Conservation (phyloP, 2,329 filamentous ascomycete genomes). For the Dactylellina drechsleri region DNA sequence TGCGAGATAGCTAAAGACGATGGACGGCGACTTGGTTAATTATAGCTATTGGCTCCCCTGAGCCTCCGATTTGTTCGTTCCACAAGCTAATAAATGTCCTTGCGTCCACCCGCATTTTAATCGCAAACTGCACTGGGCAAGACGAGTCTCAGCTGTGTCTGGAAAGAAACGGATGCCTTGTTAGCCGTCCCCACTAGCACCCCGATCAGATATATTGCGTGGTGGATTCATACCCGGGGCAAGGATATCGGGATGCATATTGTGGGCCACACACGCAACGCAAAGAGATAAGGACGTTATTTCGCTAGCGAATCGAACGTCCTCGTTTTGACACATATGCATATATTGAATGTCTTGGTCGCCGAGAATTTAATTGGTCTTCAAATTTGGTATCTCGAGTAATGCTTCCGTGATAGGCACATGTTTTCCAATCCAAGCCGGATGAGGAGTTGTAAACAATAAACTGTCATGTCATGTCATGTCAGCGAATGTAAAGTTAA, state of each 20-base stretch:
- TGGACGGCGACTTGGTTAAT: slow-evolving; percentile 54
- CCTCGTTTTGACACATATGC: not conserved
- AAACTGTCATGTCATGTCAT: no score
- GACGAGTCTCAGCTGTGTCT: not conserved
- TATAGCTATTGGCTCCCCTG: slow-evolving; percentile 28
- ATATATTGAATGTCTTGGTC: slow-evolving; percentile 10
- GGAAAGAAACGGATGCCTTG: slow-evolving; percentile 43
- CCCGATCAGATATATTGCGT: no score
- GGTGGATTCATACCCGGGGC: no score
- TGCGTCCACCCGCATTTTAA: not conserved
- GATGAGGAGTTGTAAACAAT: not conserved
- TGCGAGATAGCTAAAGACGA: slow-evolving; percentile 34
- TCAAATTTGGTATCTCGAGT: no score
- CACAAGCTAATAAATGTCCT: slow-evolving; percentile 1
- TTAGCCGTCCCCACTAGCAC: slow-evolving; percentile 18
- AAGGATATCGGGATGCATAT: no score
- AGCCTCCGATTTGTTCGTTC: not conserved
- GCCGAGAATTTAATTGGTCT: slow-evolving; percentile 4
- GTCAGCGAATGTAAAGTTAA: no score
- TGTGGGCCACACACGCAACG: no score
- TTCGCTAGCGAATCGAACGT: not conserved
- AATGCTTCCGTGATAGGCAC: not conserved
- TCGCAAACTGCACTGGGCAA: not conserved
- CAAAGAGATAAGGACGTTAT: no score
- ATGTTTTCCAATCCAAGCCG: slow-evolving; percentile 5